Evolutionary conservation across 164 flowering plant species (phyloP).

Genomic region (Platanus orientalis): DNA sequence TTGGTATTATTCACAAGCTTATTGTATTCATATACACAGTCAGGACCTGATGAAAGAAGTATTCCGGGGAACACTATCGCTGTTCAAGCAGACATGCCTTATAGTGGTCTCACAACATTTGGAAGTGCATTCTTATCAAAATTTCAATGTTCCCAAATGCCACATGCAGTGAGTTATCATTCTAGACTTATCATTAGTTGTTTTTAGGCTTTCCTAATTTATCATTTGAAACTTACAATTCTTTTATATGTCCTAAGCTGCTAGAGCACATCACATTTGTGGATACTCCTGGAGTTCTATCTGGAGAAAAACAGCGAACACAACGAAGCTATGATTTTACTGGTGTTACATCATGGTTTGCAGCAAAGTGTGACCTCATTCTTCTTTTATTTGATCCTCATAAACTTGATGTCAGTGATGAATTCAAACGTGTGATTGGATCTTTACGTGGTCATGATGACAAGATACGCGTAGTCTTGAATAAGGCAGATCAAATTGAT

Average conservation of each 20-base stretch:
- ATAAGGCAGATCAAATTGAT: slow-evolving; percentile 98
- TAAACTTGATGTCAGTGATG: slow-evolving; percentile 94
- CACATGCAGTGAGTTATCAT: slow-evolving; percentile 71
- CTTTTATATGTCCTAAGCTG: slow-evolving; percentile 42
- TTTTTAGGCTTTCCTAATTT: background rate
- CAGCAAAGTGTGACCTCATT: slow-evolving; percentile 93
- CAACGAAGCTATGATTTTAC: slow-evolving; percentile 96
- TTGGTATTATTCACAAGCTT: background rate
- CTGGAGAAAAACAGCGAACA: slow-evolving; percentile 97
- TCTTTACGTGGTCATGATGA: slow-evolving; percentile 96
- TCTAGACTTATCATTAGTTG: background rate
- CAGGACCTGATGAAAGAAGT: slow-evolving; percentile 94
- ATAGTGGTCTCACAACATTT: slow-evolving; percentile 81
- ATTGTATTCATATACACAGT: slow-evolving; percentile 30
- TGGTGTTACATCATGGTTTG: slow-evolving; percentile 98
- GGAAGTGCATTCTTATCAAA: slow-evolving; percentile 95
- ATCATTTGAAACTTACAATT: background rate
- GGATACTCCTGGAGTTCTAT: slow-evolving; percentile 95
- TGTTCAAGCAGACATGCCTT: slow-evolving; percentile 99
- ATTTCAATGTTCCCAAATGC: slow-evolving; percentile 98
- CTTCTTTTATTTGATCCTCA: slow-evolving; percentile 94
- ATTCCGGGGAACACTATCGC: slow-evolving; percentile 95
- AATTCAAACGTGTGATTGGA: slow-evolving; percentile 91
- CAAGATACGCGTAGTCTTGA: slow-evolving; percentile 93
- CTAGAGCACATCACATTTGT: slow-evolving; percentile 92